Base-by-base conservation (phyloP, 371 early-diverging fungal genomes). In the Nematocida homosporus region DNA sequence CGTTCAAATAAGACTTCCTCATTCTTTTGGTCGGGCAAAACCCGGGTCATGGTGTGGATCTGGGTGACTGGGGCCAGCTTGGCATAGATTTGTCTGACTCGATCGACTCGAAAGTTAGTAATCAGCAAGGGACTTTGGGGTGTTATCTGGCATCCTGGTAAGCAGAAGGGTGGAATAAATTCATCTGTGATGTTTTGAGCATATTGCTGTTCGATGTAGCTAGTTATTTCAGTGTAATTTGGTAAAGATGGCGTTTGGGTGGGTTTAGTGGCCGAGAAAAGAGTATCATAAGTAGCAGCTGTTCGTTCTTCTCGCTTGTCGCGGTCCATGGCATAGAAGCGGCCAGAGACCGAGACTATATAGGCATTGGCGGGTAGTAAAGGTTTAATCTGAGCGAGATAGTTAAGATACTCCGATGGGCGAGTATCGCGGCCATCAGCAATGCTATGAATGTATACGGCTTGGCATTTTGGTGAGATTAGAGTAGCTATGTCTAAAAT, bases 301-400 rank as follows among this genome's bases (percentile, higher is more conserved):
- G 94, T 85, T 79, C 98, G 89, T 85, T 97, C 95, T 92, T 94
- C 93, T 77, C 96, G 90, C 88, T 93, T 93, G 86, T 97, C 97
- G 83, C 99, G 90, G 84, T 99, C 99, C 99, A 99, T 99, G 66
- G 95, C 93, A 83, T 95, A 97, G 88, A 94, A 99, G 64, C 99
- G 88, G 35, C 99, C 99, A 25, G 88, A 87, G 44, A 97, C 87
- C 41, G 93, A 92, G 38, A 92, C 95, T 25, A 97, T 67, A 79
- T 86, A 87, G 75, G 94, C 95, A 83, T 91, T 93, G 6, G 40
- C 32, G 35, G 60, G 61, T 18, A 61, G 30, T 8, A 20, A 13
- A 30, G 20, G 23, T n/a, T 57, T 16, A 8, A 59, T 18, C 50
- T 1, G 41, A 13, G 63, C 54, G 20, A 41, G 38, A 57, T 65